These are phyloP conservation scores for Maudiozyma humilis DNA, from an alignment of 1,139 yeast species.

Conservation along the genomic window DNA sequence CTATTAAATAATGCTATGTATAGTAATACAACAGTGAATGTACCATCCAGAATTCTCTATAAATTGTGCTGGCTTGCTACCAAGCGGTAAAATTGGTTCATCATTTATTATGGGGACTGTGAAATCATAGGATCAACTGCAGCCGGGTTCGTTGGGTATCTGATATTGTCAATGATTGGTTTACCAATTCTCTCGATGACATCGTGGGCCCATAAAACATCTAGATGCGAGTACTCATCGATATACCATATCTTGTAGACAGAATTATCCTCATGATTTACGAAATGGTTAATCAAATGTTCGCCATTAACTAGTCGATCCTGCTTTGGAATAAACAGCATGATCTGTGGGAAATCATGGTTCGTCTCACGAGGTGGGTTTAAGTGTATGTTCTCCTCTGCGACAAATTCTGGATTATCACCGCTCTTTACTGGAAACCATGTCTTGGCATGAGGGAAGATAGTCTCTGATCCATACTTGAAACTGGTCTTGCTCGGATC, in stretches of 20 bases:
- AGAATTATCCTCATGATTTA: slow-evolving; percentile 41
- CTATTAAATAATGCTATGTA: too few species aligned
- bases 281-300: slow-evolving; percentile 40
- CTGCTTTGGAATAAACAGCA: slow-evolving; percentile 44
- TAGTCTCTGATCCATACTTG: slow-evolving; percentile 24
- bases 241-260: slow-evolving; percentile 39
- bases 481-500: slow-evolving; percentile 23
- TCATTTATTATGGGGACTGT: too few species aligned
- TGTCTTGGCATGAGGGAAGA: slow-evolving; percentile 28
- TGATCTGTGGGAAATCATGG: slow-evolving; percentile 33
- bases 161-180: slow-evolving; percentile 29
- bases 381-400: slow-evolving; percentile 6
- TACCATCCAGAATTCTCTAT: too few species aligned
- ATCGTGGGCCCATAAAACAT: slow-evolving; percentile 82
- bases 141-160: slow-evolving; percentile 12
- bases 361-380: slow-evolving; percentile 3
- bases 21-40: too few species aligned
- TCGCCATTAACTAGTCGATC: slow-evolving; percentile 57
- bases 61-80: too few species aligned
- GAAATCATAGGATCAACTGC: too few species aligned
- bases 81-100: too few species aligned
- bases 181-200: slow-evolving; percentile 50
- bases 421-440: slow-evolving; percentile 26
- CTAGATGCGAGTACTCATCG: slow-evolving; percentile 73
- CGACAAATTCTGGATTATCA: neutral